These are phyloP conservation scores for Omphalea diandra DNA, from an alignment of 441 rosid genomes.

Conservation along the genomic window DNA sequence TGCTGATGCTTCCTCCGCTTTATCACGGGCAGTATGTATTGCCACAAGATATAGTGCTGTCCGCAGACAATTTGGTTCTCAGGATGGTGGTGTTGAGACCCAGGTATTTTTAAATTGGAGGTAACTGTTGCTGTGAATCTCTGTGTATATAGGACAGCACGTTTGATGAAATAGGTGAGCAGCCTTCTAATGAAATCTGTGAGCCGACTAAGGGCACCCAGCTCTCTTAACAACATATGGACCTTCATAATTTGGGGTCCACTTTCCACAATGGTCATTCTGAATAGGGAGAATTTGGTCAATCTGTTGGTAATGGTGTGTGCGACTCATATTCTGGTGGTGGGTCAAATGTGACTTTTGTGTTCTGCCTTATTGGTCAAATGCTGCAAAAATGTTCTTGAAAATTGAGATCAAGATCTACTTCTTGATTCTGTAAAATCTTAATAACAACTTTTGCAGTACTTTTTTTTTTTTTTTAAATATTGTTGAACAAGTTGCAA, in stretches of 20 bases:
- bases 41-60: conserved; percentile 96
- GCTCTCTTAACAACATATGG: no score
- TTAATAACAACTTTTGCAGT: background rate
- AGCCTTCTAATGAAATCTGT: background rate
- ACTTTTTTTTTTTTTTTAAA: no score
- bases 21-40: conserved; percentile 89
- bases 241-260: no score
- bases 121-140: background rate
- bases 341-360: no score
- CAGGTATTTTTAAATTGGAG: conserved; percentile 49
- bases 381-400: background rate
- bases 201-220: background rate
- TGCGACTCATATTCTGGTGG: no score
- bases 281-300: no score
- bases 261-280: no score
- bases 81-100: conserved; percentile 68
- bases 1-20: conserved; percentile 79
- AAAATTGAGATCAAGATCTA: no score
- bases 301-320: no score
- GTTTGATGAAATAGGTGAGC: background rate
- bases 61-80: conserved; percentile 91
- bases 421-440: background rate
- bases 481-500: background rate
- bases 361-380: background rate
- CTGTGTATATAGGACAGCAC: background rate